Percentiles rank a stretch among this genome's conserved stretches.
phyloP scores from a whole-genome alignment of 305 asterid genomes.

The Fraxinus sp. region DNA sequence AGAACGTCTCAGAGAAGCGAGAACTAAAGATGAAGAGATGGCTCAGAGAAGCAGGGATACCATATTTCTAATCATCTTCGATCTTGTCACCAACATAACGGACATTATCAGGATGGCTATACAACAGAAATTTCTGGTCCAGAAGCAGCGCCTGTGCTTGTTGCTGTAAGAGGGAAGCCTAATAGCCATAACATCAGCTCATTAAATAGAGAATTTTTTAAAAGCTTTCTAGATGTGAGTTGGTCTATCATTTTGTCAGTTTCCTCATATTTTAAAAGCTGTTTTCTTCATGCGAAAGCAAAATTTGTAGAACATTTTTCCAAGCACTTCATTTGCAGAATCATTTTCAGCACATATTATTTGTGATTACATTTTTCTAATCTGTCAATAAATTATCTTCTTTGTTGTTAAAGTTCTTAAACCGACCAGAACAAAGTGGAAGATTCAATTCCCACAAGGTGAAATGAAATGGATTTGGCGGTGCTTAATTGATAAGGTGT shows the following conservation, averaged over 20 bases:
- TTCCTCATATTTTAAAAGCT: not conserved
- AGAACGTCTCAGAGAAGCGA: too few relatives aligned
- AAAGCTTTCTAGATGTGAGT: slow-evolving; percentile 70
- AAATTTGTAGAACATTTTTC: not conserved
- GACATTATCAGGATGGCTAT: slow-evolving; percentile 63
- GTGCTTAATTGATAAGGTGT: too few relatives aligned
- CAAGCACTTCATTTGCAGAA: not conserved
- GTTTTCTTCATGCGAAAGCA: not conserved
- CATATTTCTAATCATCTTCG: not conserved
- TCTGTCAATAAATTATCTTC: not conserved
- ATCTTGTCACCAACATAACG: not conserved
- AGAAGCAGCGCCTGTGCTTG: slow-evolving; percentile 64
- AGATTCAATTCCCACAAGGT: too few relatives aligned
- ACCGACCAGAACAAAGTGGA: slow-evolving; percentile 24
- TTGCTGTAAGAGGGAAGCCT: slow-evolving; percentile 74
- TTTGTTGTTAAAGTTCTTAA: slow-evolving; percentile 54
- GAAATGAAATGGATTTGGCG: too few relatives aligned
- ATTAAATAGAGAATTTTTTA: slow-evolving; percentile 54
- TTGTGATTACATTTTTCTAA: not conserved
- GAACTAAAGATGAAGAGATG: too few relatives aligned
- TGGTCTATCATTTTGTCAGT: not conserved
- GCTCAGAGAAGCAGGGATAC: not conserved
- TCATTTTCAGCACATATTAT: not conserved
- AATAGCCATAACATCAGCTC: slow-evolving; percentile 42
- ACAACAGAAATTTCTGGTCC: slow-evolving; percentile 48